These are phyloP conservation scores for Fraxinus anomala DNA, from an alignment of 257 asterid species.

Conservation along the genomic window DNA sequence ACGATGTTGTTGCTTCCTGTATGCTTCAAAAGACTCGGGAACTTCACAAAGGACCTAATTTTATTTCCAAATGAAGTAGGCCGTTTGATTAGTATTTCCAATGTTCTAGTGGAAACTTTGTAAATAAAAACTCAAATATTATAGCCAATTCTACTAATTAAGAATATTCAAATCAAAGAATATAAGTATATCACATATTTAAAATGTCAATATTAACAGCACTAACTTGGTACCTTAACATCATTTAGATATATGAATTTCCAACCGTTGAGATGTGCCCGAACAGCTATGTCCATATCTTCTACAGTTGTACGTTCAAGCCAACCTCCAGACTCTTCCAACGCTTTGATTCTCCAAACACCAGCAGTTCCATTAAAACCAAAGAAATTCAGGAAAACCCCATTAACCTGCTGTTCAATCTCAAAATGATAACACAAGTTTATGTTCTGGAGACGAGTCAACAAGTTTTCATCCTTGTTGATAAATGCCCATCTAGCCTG, in stretches of 20 bases:
- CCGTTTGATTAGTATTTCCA: too few species aligned
- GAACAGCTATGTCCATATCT: slow-evolving; percentile 54
- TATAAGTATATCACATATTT: too few species aligned
- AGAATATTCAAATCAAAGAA: too few species aligned
- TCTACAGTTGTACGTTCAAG: slow-evolving; percentile 55
- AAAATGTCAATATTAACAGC: neutral
- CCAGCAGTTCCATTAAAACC: slow-evolving; percentile 59
- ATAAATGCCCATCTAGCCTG: slow-evolving; percentile 53
- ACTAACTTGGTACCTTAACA: slow-evolving; percentile 34
- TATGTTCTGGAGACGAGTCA: slow-evolving; percentile 46
- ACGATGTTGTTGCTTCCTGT: slow-evolving; percentile 72
- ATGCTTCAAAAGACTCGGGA: slow-evolving; percentile 76
- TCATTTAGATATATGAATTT: slow-evolving; percentile 44
- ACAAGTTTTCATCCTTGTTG: slow-evolving; percentile 51
- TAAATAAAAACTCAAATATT: neutral
- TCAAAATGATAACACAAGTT: slow-evolving; percentile 53
- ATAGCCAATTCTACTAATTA: too few species aligned
- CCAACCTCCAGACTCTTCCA: slow-evolving; percentile 57
- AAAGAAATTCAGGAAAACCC: slow-evolving; percentile 41
- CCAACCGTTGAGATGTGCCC: slow-evolving; percentile 55
- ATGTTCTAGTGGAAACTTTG: neutral
- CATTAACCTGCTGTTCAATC: slow-evolving; percentile 57
- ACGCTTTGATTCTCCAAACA: slow-evolving; percentile 57
- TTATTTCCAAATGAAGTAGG: neutral
- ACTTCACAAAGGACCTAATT: slow-evolving; percentile 46